Evolutionary conservation across 2,329 filamentous ascomycete genomes (phyloP), one percentile per base, ranked within the genome.

Genomic region (Epichloe coenophiala): DNA sequence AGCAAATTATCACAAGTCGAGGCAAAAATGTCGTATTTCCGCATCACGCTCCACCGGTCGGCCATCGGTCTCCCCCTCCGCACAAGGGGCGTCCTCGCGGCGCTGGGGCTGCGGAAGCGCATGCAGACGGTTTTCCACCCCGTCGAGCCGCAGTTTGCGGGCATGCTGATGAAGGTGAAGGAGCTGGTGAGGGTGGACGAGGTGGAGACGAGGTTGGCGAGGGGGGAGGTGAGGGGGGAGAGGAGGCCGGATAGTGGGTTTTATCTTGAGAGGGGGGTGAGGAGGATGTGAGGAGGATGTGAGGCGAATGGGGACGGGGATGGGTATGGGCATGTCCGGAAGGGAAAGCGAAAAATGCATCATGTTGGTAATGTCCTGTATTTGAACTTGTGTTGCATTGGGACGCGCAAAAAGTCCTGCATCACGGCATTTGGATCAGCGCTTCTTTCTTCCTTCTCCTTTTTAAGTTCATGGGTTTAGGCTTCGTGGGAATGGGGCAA

Each of bases 131-230:
- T 95, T 61, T 95, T 94, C 75, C 85, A 95, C 68, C 86, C 87
- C 38, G 88, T 95, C 54, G 78, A 78, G 54, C 80, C 83, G 41
- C 82, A 88, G 58, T 81, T 88, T 55, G 90, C 90, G 9, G 90
- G 90, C 64, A 88, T 94, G 73, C 87, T 96, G 62, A 84, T 96
- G 75, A 84, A 85, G 68, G 88, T 96, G 60, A 96, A 96, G 74
- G 90, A 96, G 71, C 73, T 96, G 55, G 87, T 96, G 44, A 75
- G 80, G 49, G 88, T 95, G 37, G 73, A 81, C 58, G 89, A 95
- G 70, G 88, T 94, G 43, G 80, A 83, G 36, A 65, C 70, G 54
- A 66, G 76, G 35, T 65, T 88, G 68, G 83, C 75, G 7, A 37
- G 13, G 78, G 80, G 23, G 63, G 68, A 70, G 51, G 79, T 95